A percentile compares a stretch with the other conserved stretches of the same genome.
phyloP scores from a whole-genome alignment of 352 stramenopile species.

The Hyaloperonospora brassicae region DNA sequence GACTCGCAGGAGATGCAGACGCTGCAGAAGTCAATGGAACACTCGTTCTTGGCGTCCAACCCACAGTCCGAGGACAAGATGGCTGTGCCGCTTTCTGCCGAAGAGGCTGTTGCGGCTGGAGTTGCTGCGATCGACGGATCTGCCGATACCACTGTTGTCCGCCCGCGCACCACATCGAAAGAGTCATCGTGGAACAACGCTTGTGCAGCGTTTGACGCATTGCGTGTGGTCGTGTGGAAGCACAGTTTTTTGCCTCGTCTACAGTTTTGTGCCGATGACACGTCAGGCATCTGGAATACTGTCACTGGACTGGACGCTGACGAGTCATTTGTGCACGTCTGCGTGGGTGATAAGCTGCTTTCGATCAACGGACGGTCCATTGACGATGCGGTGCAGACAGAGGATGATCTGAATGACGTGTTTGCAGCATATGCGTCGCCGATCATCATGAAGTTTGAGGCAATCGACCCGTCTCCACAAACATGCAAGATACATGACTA shows the following conservation, averaged over 20 bases:
- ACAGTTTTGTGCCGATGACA: slow-evolving; percentile 39
- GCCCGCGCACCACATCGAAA: slow-evolving; percentile 50
- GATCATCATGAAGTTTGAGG: slow-evolving; percentile 81
- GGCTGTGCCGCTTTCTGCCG: slow-evolving; percentile 19
- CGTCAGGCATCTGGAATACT: slow-evolving; percentile 50
- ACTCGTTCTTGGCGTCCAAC: slow-evolving; percentile 44
- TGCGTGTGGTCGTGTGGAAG: slow-evolving; percentile 84
- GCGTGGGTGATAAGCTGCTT: slow-evolving; percentile 54
- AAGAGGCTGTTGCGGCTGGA: slow-evolving; percentile 11
- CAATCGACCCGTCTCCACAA: slow-evolving; percentile 30
- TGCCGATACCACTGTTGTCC: slow-evolving; percentile 13
- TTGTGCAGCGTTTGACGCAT: slow-evolving; percentile 56
- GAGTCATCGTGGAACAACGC: slow-evolving; percentile 82
- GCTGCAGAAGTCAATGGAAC: slow-evolving; percentile 41
- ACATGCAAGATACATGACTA: slow-evolving; percentile 77
- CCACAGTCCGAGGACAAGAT: slow-evolving; percentile 69
- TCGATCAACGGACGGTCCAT: slow-evolving; percentile 71
- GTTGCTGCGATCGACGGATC: slow-evolving; percentile 22
- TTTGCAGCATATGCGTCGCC: slow-evolving; percentile 65
- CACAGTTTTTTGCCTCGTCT: slow-evolving; percentile 76
- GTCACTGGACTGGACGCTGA: slow-evolving; percentile 67
- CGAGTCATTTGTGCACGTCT: slow-evolving; percentile 74
- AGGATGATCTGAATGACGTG: slow-evolving; percentile 65
- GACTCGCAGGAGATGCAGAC: slow-evolving; percentile 36
- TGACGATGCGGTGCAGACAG: slow-evolving; percentile 47